These are phyloP conservation scores for Candida sp. DNA, from an alignment of 1,139 yeast species.

Conservation along the genomic window DNA sequence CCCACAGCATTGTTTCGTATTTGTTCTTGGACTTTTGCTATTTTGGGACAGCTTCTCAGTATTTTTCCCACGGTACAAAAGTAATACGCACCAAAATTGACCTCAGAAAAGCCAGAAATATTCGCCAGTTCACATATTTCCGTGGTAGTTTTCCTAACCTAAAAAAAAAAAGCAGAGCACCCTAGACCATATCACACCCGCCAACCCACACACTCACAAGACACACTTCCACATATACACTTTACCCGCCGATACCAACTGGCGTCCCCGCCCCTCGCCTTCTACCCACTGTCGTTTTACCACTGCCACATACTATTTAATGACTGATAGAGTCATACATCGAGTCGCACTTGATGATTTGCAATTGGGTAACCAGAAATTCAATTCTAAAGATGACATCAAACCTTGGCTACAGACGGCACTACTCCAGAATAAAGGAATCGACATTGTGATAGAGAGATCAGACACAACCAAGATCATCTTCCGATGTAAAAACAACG, in stretches of 20 bases:
- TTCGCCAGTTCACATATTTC: not conserved
- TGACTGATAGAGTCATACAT: constrained; percentile 9
- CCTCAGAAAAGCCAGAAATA: not conserved
- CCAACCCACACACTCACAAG: no score
- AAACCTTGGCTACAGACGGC: constrained; percentile 71
- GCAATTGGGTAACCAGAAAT: constrained; percentile 18
- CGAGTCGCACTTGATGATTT: constrained; percentile 18
- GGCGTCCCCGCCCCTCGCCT: not conserved
- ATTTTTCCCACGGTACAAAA: not conserved
- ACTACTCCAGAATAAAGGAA: constrained; percentile 50
- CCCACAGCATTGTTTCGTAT: not conserved
- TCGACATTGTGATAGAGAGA: constrained; percentile 68
- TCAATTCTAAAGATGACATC: constrained; percentile 39
- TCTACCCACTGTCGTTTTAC: not conserved
- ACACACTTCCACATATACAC: no score
- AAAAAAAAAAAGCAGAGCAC: no score
- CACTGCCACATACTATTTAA: not conserved
- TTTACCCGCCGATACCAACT: not conserved
- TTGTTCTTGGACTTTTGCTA: not conserved
- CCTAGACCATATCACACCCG: no score
- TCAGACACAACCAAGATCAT: constrained; percentile 72
- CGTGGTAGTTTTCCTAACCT: not conserved
- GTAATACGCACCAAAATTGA: not conserved
- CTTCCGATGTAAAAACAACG: constrained; percentile 62
- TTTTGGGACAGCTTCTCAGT: no score